Base-by-base conservation (phyloP, 768 basidiomycete species). In the Boletus speciosus region DNA sequence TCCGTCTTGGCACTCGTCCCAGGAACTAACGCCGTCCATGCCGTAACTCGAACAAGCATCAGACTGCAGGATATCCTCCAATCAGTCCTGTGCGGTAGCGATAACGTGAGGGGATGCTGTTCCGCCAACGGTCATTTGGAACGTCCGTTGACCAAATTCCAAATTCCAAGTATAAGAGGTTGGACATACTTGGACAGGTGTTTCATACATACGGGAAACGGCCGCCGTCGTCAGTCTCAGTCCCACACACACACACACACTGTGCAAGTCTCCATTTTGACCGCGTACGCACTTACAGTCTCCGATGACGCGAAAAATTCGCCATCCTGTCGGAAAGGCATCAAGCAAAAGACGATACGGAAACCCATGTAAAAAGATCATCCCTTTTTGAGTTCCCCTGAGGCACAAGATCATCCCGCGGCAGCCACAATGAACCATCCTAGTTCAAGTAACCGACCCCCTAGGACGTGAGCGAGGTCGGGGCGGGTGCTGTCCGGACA, bases 241-340 rank as follows among this genome's bases (percentile, higher is more conserved):
- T 54, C 15, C 16, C 25, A 19, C 19, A 19, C 16, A 12, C 8
- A 49, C 10, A 23, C 19, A 21, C 7, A 19, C 44, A 21, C 29
- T 6, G 7, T 19, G 19, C 19, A 19, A 19, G 19, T 19, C 8
- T 38, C 3, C 25, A n/a, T 34, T 23, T 27, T 45, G 19, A 15
- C 16, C n/a, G 38, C n/a, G 43, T 23, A 25, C 34, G 21, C 10
- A 5, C 5, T 14, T 16, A 47, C 47, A 12, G 34, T 42, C 37
- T 21, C 34, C 21, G 31, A 16, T 23, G 14, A 35, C 32, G 32
- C 21, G 9, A 25, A 29, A 39, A 37, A n/a, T 37, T 51, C 52
- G 53, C 62, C 62, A 52, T 1, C 1, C 19, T 54, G 25, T 52
- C 61, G 61, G 61, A 63, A 52, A 50, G n/a, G 41, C 35, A 6